These are phyloP conservation scores for Cyamopsis tetragonoloba DNA, from an alignment of 306 rosid species.

Conservation along the genomic window DNA sequence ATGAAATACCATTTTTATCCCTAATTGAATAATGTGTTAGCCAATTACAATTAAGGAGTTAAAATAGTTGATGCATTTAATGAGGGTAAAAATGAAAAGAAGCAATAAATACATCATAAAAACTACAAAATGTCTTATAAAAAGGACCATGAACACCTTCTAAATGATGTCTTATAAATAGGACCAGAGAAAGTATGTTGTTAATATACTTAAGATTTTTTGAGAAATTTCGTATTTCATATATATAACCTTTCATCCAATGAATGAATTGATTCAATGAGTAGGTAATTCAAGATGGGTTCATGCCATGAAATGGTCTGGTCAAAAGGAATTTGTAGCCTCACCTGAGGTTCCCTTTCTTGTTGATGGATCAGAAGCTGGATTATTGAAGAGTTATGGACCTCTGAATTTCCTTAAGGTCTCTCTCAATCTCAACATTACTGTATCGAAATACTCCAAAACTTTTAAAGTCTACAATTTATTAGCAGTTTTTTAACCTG, in stretches of 20 bases:
- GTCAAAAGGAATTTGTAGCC: conserved; percentile 61
- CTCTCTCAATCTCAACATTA: conserved; percentile 12
- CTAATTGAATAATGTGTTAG: no score
- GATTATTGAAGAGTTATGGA: conserved; percentile 66
- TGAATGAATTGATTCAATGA: conserved; percentile 19
- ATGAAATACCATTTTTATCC: no score
- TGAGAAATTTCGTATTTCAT: conserved; percentile 17
- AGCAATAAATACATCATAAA: no score
- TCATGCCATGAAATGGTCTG: conserved; percentile 89
- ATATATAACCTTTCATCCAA: not conserved
- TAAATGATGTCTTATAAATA: no score
- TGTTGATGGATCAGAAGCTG: conserved; percentile 76
- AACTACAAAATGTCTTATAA: no score
- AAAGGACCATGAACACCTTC: no score
- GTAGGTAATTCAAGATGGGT: conserved; percentile 97
- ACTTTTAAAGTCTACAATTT: not conserved
- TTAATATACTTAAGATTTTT: not conserved
- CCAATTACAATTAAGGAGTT: no score
- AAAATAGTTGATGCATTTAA: no score
- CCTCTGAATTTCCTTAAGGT: conserved; percentile 90
- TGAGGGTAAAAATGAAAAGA: no score
- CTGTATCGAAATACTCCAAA: not conserved
- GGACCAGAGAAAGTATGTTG: no score
- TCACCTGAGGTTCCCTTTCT: conserved; percentile 66
- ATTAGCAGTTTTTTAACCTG: not conserved